Evolutionary conservation across 1,139 yeast genomes (phyloP), one percentile per base, ranked within the genome.

Genomic region (Entelexis sorbosivorans): DNA sequence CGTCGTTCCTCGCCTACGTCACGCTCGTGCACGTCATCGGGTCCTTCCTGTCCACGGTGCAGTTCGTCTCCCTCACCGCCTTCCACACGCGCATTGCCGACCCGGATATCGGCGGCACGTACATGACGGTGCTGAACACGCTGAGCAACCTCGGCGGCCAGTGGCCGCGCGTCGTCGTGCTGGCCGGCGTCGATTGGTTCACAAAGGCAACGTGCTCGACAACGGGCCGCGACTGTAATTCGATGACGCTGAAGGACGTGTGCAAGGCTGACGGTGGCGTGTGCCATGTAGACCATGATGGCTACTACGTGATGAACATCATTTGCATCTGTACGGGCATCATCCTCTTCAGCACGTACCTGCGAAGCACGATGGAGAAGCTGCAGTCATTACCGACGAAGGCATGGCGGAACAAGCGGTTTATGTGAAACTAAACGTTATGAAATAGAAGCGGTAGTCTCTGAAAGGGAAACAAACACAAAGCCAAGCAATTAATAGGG

Each of bases 1-100:
- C 67, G 2, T 61, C 68, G 7, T 88, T 84, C 66, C 82, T 91
- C 60, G 50, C 81, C 11, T 65, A 81, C 58, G 84, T 91, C 44
- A 82, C 89, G 17, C 59, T 81, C 7, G 95, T 86, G 60, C 96
- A 93, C 66, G 73, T 91, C 40, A 64, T 88, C 45, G 85, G 93
- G 16, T 84, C 95, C 9, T 89, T 91, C 66, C 86, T 89, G 95
- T 78, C 91, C 6, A 91, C 98, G 0, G 81, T 91, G 52, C 97
- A 89, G 66, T 91, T 93, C 69, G 97, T 91, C 28, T 84, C 95
- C 5, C 79, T 91, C 51, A 83, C 89, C 63, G 95, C 97, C 0
- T 93, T 91, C 72, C 96, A 89, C 66, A 89, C 96, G 5, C 82
- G 82, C 61, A 85, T 93, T 50, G 96, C 98, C 2, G 98, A 91